Evolutionary conservation across 2,329 filamentous ascomycete genomes (phyloP), one percentile per base, ranked within the genome.

Genomic region (Beauveria brongniartii): DNA sequence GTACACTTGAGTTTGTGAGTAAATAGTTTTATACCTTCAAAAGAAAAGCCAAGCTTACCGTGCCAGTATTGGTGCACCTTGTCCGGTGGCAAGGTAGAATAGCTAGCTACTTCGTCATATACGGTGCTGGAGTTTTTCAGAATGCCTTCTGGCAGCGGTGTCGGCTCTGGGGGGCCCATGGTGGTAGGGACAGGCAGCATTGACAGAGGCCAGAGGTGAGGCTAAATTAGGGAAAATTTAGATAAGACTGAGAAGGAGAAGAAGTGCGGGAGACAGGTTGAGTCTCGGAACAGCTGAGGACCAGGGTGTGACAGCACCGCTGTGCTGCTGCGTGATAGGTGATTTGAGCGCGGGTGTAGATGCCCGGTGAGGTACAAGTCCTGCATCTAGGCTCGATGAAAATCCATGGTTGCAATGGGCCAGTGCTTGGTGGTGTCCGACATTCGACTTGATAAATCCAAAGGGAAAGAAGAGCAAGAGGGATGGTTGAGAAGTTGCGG

Each of bases 1-100:
- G 66, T 86, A 87, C 5, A 84, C 84, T 86, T 64, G 48, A 30
- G 24, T 37, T 40, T 62, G 63, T 66, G 63, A 65, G 59, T 53
- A 28, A 16, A 30, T n/a, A 22, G 20, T 5, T 41, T 22, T 24
- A 22, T 16, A n/a, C 10, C 18, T 3, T 3, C 14, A 10, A 20
- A 18, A 18, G 5, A 12, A 6, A 10, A 52, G 40, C 43, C n/a
- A n/a, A 55, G 51, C 67, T 65, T 77, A 86, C 83, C 82, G 72
- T 82, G 79, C 78, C 82, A 85, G 67, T 82, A 81, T 66, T 79
- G 74, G 66, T 75, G 76, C 59, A 85, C 79, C 63, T 82, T 79
- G 62, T 83, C 80, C 40, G 75, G 70, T 18, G 83, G 79, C 7
- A 84, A 73, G 40, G 77, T 70, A 24, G 78, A 69, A 65, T 80